Conservation (phyloP, 495 filamentous ascomycete genomes). For the Penicillium tannophilum region DNA sequence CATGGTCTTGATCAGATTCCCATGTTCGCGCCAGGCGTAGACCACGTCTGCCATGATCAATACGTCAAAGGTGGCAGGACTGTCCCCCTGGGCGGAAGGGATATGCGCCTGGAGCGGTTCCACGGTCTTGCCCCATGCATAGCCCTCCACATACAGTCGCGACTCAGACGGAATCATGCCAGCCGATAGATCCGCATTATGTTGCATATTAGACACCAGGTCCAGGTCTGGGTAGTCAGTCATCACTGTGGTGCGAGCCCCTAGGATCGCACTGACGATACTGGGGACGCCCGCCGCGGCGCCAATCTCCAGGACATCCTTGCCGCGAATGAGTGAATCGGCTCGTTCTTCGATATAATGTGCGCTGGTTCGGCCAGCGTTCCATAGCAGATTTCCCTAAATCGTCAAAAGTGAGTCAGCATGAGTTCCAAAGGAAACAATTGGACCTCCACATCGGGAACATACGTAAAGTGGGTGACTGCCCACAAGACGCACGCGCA, state of each 20-base stretch:
- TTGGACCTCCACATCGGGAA: constrained; percentile 5
- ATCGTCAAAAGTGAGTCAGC: constrained; percentile 2
- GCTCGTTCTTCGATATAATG: constrained; percentile 72
- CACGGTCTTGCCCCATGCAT: constrained; percentile 73
- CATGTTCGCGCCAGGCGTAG: constrained; percentile 86
- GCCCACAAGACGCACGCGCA: constrained; percentile 81
- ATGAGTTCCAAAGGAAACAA: neutral
- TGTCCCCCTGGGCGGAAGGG: constrained; percentile 19
- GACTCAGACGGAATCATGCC: constrained; percentile 27
- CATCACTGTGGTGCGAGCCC: constrained; percentile 70
- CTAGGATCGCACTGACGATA: constrained; percentile 71
- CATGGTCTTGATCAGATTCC: constrained; percentile 71
- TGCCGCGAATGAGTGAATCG: constrained; percentile 53
- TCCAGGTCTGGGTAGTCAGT: constrained; percentile 90
- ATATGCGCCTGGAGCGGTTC: constrained; percentile 55
- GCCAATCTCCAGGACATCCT: constrained; percentile 82
- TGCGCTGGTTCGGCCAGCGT: constrained; percentile 74
- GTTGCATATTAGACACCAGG: constrained; percentile 70
- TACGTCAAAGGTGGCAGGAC: constrained; percentile 63
- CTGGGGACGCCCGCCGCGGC: constrained; percentile 85
- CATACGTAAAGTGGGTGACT: constrained; percentile 85
- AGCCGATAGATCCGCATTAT: constrained; percentile 62
- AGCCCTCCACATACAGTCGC: constrained; percentile 61
- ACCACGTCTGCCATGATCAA: constrained; percentile 85
- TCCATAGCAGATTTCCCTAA: constrained; percentile 90